Evolutionary conservation across 306 rosid genomes (phyloP), one percentile per base, ranked within the genome.

Genomic region (Begonia peltatifolia): DNA sequence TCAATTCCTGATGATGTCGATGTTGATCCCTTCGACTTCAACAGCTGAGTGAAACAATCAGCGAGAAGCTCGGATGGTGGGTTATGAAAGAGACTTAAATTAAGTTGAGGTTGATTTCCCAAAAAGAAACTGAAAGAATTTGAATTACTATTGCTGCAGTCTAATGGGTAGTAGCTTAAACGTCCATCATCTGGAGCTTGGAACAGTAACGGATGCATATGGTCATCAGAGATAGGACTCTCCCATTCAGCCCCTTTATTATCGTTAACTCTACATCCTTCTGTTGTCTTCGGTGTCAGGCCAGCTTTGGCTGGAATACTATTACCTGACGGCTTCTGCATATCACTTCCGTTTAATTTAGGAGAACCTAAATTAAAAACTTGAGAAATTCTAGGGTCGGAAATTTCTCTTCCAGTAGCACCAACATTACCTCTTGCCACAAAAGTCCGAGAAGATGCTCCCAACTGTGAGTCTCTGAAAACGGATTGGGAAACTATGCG

Each of bases 151-250:
- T 90, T 57, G 64, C 65, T 44, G 54, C 75, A 65, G 60, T 80
- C 79, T 71, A 69, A 59, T 15, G 79, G 81, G 75, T 76, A 79
- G 75, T 76, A 76, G 53, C 84, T 76, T 52, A 57, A 25, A 38
- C 22, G 65, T 52, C 84, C 79, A 72, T 72, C 81, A 62, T 86
- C 87, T 54, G 92, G 63, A 58, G 73, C 68, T 68, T 78, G 92
- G 83, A 90, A 81, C 66, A 86, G 77, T 63, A 90, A 79, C 58
- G 95, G 99, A 81, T 90, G 99, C 88, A 90, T 86, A 67, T 76
- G 86, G 55, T 85, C 81, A 73, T 78, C 92, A 64, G 76, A 64
- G 69, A 63, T 53, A 15, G 67, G 48, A 43, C 63, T 79, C 47
- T 68, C 97, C 59, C 71, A 73, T 30, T 58, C 77, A 70, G 25